Evolutionary conservation across 208 protist genomes (phyloP), one percentile per base, ranked within the genome.

Genomic region (Acanthamoeba culbertsoni): DNA sequence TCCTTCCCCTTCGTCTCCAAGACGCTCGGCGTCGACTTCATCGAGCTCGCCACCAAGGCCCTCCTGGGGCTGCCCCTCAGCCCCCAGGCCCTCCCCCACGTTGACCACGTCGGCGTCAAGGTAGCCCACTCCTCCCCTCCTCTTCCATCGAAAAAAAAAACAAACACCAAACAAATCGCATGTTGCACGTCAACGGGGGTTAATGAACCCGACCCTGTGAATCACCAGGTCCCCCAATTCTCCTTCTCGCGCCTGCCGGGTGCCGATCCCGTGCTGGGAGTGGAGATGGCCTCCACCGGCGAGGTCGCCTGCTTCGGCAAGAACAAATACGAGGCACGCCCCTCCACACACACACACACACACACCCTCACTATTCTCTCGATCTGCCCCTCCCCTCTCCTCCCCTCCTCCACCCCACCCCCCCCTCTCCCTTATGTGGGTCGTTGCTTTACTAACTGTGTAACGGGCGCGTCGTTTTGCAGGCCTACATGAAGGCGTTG

Each of bases 1-100:
- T 99, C 98, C 31, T 99, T 99, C 63, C 99, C 99, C 33, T 99
- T 99, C 91, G 98, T 99, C 6, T 99, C 98, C 35, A 99, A 99
- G 96, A 98, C 98, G 48, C 95, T 99, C 14, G 97, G 97, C 86
- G 98, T 99, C 88, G 98, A 99, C 59, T 99, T 99, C 95, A 98
- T 98, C 88, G 95, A 97, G 71, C 57, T 98, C 2, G 98, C 97
- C 3, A 98, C 98, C 2, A 96, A 94, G 91, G 95, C 90, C 12
- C 42, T 84, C 42, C n/a, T 93, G 43, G 12, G 63, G n/a, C 16
- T 94, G 26, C 91, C 59, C n/a, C 68, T 97, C 96, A 84, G 14
- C 12, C 73, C 37, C 18, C 73, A 84, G 37, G 7, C 73, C 45
- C 42, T 84, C 33, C 93, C 94, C 59, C 26, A 86, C 59, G 26